phyloP scores from a whole-genome alignment of 106 monocot species.

The Vanilla planifolia region DNA sequence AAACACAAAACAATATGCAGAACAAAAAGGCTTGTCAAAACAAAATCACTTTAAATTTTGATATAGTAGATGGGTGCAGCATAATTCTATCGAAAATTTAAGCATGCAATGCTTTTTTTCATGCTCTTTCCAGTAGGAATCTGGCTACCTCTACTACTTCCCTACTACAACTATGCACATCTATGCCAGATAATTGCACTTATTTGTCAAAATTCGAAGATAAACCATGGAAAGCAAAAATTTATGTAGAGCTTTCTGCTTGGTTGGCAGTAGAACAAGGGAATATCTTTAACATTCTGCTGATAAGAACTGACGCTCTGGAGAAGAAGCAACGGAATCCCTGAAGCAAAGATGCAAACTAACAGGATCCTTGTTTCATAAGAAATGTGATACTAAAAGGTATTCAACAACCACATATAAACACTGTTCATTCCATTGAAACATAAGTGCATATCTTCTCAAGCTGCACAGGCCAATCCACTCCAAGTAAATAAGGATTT shows the following conservation, averaged over 20 bases:
- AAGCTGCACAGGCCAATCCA: slow-evolving; percentile 48
- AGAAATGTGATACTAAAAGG: slow-evolving; percentile 1
- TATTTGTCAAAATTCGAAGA: background rate
- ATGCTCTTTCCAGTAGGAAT: background rate
- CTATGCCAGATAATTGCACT: slow-evolving; percentile 1
- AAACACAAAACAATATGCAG: too few relatives aligned
- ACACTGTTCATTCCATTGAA: slow-evolving; percentile 15
- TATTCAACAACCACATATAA: background rate
- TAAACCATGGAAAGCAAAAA: background rate
- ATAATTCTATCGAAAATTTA: background rate
- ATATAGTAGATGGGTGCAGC: background rate
- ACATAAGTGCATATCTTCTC: slow-evolving; percentile 49
- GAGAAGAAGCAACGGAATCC: background rate
- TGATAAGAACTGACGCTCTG: background rate
- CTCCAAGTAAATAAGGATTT: slow-evolving; percentile 63
- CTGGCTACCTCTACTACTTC: background rate
- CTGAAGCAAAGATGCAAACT: background rate
- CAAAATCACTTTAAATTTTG: slow-evolving; percentile 6
- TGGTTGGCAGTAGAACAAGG: background rate
- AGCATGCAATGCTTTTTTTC: background rate
- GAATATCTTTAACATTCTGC: background rate
- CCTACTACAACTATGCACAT: too few relatives aligned
- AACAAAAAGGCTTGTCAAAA: slow-evolving; percentile 3
- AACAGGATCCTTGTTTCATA: background rate
- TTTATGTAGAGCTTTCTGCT: background rate